Evolutionary conservation across 2,329 filamentous ascomycete genomes (phyloP), one percentile per base, ranked within the genome.

Genomic region (Raffaelea albimanens): DNA sequence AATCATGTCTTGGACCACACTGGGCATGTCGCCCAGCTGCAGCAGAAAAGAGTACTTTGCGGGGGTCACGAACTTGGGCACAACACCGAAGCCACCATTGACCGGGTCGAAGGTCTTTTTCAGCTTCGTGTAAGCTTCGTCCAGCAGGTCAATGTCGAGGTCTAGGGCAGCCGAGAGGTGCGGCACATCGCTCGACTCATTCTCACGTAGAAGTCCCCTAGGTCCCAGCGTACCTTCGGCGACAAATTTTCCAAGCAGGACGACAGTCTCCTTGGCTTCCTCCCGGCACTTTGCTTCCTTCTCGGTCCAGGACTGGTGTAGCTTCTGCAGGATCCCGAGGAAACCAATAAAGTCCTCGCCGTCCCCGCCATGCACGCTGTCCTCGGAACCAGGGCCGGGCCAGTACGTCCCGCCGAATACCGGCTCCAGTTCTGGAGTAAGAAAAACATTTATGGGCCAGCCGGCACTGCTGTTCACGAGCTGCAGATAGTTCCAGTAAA

Each of bases 401-500:
- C 89, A 97, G 65, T 96, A 97, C 9, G 91, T 96, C 21, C 91
- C 91, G 34, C 93, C 93, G 65, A 96, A 97, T 10, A 98, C 85
- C 1, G 93, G 93, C 59, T 95, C 84, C 22, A 97, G 75, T 56
- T 95, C 83, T 1, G 93, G 89, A 0, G 93, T 98, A 25, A 97
- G 75, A 62, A 98, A 97, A n/a, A 95, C 83, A 60, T 96, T 97
- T 51, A 97, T 69, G 1, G 93, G 93, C 90, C 93, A 97, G 36
- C 93, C 93, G 10, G 89, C 91, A 2, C 80, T 83, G 19, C 86
- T 89, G 50, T 85, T 95, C 11, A 93, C 91, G 2, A 91, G 91
- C 63, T 96, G 89, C 38, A 95, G 84, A 64, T 95, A 98, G 68
- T 95, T 95, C 88, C 96, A 96, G 64, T 97, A 97, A 54, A 97